phyloP scores from a whole-genome alignment of 1,139 yeast genomes.

The Hemisphaericaspora lyxosophila region DNA sequence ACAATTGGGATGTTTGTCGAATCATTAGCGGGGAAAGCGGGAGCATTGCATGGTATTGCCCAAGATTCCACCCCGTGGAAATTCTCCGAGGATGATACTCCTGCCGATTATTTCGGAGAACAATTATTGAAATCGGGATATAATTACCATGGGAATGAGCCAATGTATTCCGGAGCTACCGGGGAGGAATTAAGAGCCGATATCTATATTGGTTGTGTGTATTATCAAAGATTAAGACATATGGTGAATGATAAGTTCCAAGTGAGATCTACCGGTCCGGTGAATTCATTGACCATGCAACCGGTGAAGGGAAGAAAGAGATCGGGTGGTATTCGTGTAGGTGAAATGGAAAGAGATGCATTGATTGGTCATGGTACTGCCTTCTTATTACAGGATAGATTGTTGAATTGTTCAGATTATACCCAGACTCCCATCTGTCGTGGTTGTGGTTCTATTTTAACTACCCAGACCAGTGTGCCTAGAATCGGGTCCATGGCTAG shows the following conservation, averaged over 20 bases:
- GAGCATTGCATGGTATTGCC: conserved; percentile 96
- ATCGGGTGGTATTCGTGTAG: conserved; percentile 99
- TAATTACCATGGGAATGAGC: conserved; percentile 97
- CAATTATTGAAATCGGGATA: conserved; percentile 86
- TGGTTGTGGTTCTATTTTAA: conserved; percentile 86
- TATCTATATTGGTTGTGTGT: conserved; percentile 93
- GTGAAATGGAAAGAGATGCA: conserved; percentile 99
- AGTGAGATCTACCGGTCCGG: conserved; percentile 98
- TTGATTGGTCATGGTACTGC: conserved; percentile 99
- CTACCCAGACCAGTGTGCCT: conserved; percentile 89
- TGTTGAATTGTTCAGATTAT: conserved; percentile 93
- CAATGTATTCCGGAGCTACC: conserved; percentile 98
- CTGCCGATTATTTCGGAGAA: conserved; percentile 96
- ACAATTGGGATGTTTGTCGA: conserved; percentile 99
- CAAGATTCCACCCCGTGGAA: conserved; percentile 98
- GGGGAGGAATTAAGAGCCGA: conserved; percentile 97
- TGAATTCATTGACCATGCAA: conserved; percentile 95
- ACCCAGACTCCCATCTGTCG: conserved; percentile 89
- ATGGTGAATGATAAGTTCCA: conserved; percentile 99
- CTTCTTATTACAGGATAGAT: conserved; percentile 88
- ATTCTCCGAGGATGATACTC: conserved; percentile 87
- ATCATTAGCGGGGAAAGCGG: conserved; percentile 96
- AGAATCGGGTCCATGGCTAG: conserved; percentile 79
- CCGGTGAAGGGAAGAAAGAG: conserved; percentile 99
- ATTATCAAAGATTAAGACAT: conserved; percentile 97